Evolutionary conservation across 2,329 filamentous ascomycete species (phyloP).

Genomic region (Alternaria tenuissima): DNA sequence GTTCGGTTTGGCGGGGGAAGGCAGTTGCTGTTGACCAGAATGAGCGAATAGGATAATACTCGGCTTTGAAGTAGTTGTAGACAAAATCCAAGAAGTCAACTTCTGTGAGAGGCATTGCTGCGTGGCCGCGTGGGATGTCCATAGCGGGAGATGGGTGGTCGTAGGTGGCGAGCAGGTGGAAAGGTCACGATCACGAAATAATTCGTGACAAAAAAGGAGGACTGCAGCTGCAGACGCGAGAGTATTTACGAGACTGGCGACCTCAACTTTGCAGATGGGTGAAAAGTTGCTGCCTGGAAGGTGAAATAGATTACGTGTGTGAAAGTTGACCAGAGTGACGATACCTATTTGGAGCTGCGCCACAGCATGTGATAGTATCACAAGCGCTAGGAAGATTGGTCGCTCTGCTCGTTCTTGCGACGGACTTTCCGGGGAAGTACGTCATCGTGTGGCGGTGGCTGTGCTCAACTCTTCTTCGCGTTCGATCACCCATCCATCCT

Average conservation of each 20-base stretch:
- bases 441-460: constrained; percentile 26
- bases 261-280: constrained; percentile 7
- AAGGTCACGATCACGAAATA: constrained; percentile 4
- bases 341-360: constrained; percentile 28
- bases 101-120: constrained; percentile 44
- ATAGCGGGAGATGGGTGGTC: constrained; percentile 21
- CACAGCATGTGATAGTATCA: constrained; percentile 37
- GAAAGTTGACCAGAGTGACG: constrained; percentile 24
- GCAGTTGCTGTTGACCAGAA: constrained; percentile 49
- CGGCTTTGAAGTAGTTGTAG: constrained; percentile 50
- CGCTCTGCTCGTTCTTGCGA: constrained; percentile 12
- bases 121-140: constrained; percentile 45
- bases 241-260: background rate
- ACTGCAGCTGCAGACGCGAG: background rate
- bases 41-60: constrained; percentile 49
- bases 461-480: constrained; percentile 3
- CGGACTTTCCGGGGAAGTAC: constrained; percentile 3
- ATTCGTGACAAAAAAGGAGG: background rate
- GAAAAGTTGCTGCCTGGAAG: constrained; percentile 44
- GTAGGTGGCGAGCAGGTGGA: constrained; percentile 16
- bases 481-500: background rate
- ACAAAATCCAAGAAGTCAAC: constrained; percentile 47
- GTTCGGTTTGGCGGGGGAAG: constrained; percentile 36
- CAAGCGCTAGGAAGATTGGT: constrained; percentile 4
- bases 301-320: constrained; percentile 29